Base-by-base conservation (phyloP, 2,329 filamentous ascomycete genomes). In the Botrytis tulipae region DNA sequence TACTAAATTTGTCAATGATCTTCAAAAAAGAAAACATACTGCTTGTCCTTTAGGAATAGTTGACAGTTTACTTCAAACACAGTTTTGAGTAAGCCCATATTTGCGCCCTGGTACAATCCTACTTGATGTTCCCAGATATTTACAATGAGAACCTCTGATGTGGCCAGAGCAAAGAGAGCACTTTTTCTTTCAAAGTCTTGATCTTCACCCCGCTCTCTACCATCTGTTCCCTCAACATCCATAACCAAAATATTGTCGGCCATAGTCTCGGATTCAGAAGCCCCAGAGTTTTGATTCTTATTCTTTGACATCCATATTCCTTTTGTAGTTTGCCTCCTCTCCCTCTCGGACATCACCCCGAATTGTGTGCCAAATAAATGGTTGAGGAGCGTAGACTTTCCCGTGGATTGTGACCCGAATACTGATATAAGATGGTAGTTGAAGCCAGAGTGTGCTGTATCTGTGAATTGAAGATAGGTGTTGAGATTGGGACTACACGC, bases 41-140 rank as follows among this genome's bases (percentile, higher is more conserved):
- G 93, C 83, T 91, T 94, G 82, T 98, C 95, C 85, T 98, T 98
- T 78, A 98, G 86, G 84, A 99, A 99, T 42, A 99, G 87, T 83
- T 98, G 95, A 81, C 99, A 83, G 82, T 99, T 99, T 83, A 99
- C 96, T 85, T 99, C 96, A 79, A 99, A 99, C 6, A 99, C 96
- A 0, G 97, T 99, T 88, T 99, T 99, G 80, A 99, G 86, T 79
- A 99, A 84, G 14, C 96, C 96, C 96, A 99, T 99, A 83, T 99
- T 99, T 79, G 96, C 96, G 73, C 96, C 96, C 84, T 99, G 95
- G 82, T 99, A 99, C 82, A 99, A 83, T 66, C 96, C 96, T 75
- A 99, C 96, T 84, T 99, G 96, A 83, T 98, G 95, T 84, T 99
- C 96, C 96, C 96, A 99, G 78, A 99, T 97, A 82, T 99, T 99